These are phyloP conservation scores for Suillus subaureus DNA, from an alignment of 768 basidiomycete genomes.

Conservation along the genomic window DNA sequence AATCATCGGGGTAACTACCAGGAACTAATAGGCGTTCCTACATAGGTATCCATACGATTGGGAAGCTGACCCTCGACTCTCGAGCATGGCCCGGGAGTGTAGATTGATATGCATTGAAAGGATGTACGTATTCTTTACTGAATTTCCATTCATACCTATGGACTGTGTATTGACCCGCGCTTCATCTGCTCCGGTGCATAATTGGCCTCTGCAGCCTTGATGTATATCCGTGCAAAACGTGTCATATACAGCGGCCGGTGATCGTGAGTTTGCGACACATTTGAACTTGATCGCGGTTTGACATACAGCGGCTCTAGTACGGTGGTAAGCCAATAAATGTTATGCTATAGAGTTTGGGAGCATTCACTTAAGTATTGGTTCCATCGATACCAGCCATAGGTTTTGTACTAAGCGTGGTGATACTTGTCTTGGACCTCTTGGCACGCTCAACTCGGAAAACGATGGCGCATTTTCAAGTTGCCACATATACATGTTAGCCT, in stretches of 20 bases:
- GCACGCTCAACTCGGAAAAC: not conserved
- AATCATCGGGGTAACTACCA: not conserved
- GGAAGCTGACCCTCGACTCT: not conserved
- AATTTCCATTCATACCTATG: not conserved
- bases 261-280: not conserved
- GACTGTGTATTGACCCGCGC: not conserved
- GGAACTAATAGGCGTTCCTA: not conserved
- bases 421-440: not conserved
- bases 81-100: not conserved
- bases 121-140: conserved; percentile 12
- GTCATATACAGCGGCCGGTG: not conserved
- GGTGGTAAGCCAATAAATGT: not conserved
- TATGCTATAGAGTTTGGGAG: not conserved
- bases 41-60: conserved; percentile 21
- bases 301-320: not conserved
- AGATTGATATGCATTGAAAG: not conserved
- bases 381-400: conserved; percentile 4
- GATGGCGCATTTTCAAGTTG: not conserved
- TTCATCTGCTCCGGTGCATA: not conserved
- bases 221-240: not conserved
- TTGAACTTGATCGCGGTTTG: not conserved
- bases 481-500: no score
- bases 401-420: not conserved
- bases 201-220: not conserved
- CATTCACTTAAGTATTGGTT: not conserved